These are phyloP conservation scores for Mortierella sp. DNA, from an alignment of 371 early-diverging fungal species.

Conservation along the genomic window DNA sequence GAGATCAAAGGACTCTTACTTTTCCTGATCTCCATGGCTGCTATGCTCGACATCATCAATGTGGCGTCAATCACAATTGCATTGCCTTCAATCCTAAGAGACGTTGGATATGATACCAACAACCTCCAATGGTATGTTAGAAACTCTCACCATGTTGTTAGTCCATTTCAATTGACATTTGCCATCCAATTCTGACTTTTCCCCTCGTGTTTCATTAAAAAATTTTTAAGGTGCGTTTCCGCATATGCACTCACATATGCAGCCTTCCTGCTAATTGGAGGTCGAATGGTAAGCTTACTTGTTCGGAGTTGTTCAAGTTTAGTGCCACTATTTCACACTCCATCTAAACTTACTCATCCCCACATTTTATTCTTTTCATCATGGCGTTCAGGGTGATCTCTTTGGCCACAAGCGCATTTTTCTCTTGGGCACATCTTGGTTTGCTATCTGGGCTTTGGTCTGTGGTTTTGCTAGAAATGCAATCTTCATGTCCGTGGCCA, in stretches of 20 bases:
- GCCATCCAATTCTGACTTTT: neutral
- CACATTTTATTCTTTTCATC: constrained; percentile 6
- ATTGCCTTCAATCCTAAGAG: constrained; percentile 43
- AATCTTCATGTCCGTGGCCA: constrained; percentile 56
- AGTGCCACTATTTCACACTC: neutral
- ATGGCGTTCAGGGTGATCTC: constrained; percentile 40
- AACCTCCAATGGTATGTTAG: constrained; percentile 48
- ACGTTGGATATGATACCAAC: constrained; percentile 33
- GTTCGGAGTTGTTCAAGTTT: neutral
- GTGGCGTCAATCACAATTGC: constrained; percentile 56
- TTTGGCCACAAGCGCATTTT: constrained; percentile 58
- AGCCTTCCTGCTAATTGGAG: constrained; percentile 59
- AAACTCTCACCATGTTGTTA: too few relatives aligned
- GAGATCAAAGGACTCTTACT: constrained; percentile 27
- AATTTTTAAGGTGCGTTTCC: constrained; percentile 54
- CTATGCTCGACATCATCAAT: constrained; percentile 53
- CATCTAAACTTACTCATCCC: neutral
- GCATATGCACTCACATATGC: constrained; percentile 60
- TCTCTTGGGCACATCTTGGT: constrained; percentile 56
- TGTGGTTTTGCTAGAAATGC: constrained; percentile 53
- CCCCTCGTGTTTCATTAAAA: neutral
- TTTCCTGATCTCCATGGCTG: constrained; percentile 31
- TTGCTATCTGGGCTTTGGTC: constrained; percentile 46
- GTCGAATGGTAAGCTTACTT: constrained; percentile 38
- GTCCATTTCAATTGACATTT: neutral